Conservation (phyloP, 2,329 filamentous ascomycete species). For the Apiospora aurea region DNA sequence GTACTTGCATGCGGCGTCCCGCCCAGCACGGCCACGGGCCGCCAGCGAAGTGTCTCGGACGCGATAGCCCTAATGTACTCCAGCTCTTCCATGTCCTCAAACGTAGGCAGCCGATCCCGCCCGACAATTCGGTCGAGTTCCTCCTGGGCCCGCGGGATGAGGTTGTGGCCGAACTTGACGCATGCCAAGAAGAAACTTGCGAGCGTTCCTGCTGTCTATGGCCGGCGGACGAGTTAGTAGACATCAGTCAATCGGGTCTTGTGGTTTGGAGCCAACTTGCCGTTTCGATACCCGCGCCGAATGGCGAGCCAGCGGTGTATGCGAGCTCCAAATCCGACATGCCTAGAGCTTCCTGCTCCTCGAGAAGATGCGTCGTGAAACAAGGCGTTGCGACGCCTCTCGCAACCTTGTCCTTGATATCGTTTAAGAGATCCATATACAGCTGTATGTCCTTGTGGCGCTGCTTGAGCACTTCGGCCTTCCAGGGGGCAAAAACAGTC, state of each 20-base stretch:
- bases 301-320: conserved; percentile 52
- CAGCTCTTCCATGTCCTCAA: conserved; percentile 45
- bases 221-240: conserved; percentile 33
- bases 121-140: conserved; percentile 50
- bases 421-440: conserved; percentile 49
- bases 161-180: conserved; percentile 31
- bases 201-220: conserved; percentile 56
- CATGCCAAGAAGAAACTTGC: conserved; percentile 41
- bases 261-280: conserved; percentile 35
- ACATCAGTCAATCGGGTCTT: neutral
- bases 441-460: conserved; percentile 43
- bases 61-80: conserved; percentile 47
- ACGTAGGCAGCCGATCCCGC: conserved; percentile 43
- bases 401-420: conserved; percentile 45
- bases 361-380: conserved; percentile 51
- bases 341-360: conserved; percentile 48
- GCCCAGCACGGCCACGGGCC: conserved; percentile 50
- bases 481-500: conserved; percentile 48
- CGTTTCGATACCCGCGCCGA: conserved; percentile 53
- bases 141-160: conserved; percentile 40
- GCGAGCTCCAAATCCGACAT: conserved; percentile 52
- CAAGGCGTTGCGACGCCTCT: conserved; percentile 45
- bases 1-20: conserved; percentile 55
- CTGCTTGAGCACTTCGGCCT: conserved; percentile 46
- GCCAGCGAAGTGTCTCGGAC: conserved; percentile 50